Base-by-base conservation (phyloP, 306 rosid species). In the Potentilla sterilis region DNA sequence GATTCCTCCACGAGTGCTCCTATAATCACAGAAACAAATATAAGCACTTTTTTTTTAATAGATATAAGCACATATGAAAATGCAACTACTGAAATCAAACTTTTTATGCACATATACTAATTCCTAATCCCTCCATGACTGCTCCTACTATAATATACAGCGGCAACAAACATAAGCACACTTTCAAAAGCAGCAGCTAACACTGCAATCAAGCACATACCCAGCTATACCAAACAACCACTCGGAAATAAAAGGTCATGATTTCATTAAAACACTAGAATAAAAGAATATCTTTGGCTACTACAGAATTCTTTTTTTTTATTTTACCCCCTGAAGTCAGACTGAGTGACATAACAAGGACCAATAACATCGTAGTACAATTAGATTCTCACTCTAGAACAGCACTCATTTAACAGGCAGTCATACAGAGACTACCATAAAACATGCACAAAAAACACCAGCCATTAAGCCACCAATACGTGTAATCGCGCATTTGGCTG, bases 1-100 rank as follows among this genome's bases (percentile, higher is more conserved):
- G 51, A 78, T 57, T 51, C 88, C 94, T 41, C 93, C 93, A 34
- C 90, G 92, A 18, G 83, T 79, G 48, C 77, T 81, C 83, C 84
- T 71, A 55, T 35, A 61, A 46, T 77, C n/a, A 24, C 51, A 72
- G 46, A 2, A 73, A 19, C 38, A 28, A 28, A 62, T 74, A 38
- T 52, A 59, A 74, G 40, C 51, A 68, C 6, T 28, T 28, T 28
- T 28, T 28, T 28, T 28, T 28, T 0, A 28, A 1, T 28, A 28
- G 28, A 28, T 28, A 28, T 28, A 28, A 9, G 15, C 49, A 64
- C 9, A 3, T 58, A 42, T 35, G 55, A 21, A 32, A 77, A 37
- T 55, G 5, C 40, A 64, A 15, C 7, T 57, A 41, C 43, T 67
- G 34, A 32, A 76, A 28, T 54, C 44, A 28, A 65, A 66, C 35